Conservation (phyloP, 768 basidiomycete genomes). For the Agaricus subrufescens region DNA sequence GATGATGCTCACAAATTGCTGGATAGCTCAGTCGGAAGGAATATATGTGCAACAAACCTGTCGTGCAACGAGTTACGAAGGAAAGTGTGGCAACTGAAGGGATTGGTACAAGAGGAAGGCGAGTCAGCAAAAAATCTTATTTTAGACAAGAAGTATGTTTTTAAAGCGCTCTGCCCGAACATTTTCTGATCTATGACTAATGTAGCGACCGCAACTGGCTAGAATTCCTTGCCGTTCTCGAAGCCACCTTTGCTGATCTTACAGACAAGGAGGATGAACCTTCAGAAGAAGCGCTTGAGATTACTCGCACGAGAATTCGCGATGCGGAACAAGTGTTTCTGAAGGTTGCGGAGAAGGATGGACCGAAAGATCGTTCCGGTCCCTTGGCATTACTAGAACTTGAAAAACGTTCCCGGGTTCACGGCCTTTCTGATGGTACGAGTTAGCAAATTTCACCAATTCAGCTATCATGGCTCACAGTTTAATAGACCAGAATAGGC, state of each 20-base stretch:
- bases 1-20: constrained; percentile 70
- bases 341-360: constrained; percentile 59
- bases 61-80: constrained; percentile 73
- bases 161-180: not conserved
- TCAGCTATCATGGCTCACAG: not conserved
- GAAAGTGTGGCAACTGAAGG: constrained; percentile 59
- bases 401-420: constrained; percentile 50
- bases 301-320: constrained; percentile 25
- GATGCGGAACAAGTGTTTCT: constrained; percentile 49
- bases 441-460: not conserved
- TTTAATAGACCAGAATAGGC: constrained; percentile 35
- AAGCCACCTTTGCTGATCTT: constrained; percentile 49
- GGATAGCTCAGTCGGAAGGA: constrained; percentile 62
- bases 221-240: constrained; percentile 71
- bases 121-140: constrained; percentile 56
- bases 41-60: constrained; percentile 65
- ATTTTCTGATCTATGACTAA: constrained; percentile 6
- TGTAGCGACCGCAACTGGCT: constrained; percentile 81
- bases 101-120: constrained; percentile 57
- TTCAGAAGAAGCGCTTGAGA: constrained; percentile 29
- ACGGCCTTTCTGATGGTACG: constrained; percentile 46
- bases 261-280: constrained; percentile 15
- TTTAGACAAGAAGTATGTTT: constrained; percentile 50
- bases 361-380: constrained; percentile 68
- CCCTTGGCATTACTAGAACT: constrained; percentile 73